These are phyloP conservation scores for Xylariaceae sp. DNA, from an alignment of 2,329 filamentous ascomycete genomes.

Conservation along the genomic window DNA sequence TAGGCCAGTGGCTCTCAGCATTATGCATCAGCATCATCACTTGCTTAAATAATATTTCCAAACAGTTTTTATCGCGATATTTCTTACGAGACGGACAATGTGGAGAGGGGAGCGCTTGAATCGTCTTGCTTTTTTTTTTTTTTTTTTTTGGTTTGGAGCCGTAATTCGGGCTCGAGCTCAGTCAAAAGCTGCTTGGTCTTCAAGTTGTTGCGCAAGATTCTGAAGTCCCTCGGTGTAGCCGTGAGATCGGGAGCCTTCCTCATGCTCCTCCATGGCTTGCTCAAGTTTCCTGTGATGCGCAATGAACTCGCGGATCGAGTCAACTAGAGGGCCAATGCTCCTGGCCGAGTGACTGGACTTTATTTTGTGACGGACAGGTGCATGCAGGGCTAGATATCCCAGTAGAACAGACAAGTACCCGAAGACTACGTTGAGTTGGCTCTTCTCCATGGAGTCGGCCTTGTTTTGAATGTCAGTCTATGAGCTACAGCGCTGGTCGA, in stretches of 20 bases:
- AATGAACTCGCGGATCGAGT: constrained; percentile 53
- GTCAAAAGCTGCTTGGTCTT: constrained; percentile 23
- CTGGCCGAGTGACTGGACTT: constrained; percentile 36
- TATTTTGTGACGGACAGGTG: constrained; percentile 40
- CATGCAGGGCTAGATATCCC: constrained; percentile 68
- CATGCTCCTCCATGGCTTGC: constrained; percentile 26
- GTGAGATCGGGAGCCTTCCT: constrained; percentile 28
- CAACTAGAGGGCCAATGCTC: constrained; percentile 42
- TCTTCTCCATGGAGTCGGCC: constrained; percentile 70
- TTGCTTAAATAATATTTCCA: too few relatives aligned
- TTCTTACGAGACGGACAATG: too few relatives aligned
- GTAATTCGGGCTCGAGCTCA: constrained; percentile 3
- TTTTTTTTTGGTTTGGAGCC: too few relatives aligned
- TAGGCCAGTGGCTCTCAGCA: background rate
- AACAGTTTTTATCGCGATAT: too few relatives aligned
- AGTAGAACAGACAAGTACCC: constrained; percentile 83
- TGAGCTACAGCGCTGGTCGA: background rate
- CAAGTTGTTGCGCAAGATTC: constrained; percentile 35
- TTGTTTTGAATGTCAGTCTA: constrained; percentile 27
- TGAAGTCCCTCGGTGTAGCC: constrained; percentile 35
- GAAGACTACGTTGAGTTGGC: constrained; percentile 74
- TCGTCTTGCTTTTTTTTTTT: too few relatives aligned
- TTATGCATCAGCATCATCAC: background rate
- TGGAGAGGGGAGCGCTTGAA: too few relatives aligned
- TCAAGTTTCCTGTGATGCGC: constrained; percentile 47